These are phyloP conservation scores for Trichoderma asperelloides DNA, from an alignment of 495 filamentous ascomycete species.

Conservation along the genomic window DNA sequence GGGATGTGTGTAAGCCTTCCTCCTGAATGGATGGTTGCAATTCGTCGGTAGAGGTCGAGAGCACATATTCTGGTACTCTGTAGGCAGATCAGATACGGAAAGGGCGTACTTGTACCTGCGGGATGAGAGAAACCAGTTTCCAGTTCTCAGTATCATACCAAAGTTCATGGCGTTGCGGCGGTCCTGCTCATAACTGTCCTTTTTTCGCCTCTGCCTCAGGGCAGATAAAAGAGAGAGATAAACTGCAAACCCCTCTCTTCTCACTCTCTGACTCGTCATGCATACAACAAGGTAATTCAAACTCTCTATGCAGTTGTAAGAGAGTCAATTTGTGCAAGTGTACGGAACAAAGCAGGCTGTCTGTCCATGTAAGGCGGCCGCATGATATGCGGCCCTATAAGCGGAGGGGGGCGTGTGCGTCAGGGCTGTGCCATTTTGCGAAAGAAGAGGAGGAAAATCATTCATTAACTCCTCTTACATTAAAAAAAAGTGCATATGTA, in stretches of 20 bases:
- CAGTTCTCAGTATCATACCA: too few species aligned
- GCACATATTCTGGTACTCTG: background rate
- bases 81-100: too few species aligned
- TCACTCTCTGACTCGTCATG: background rate
- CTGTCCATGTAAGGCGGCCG: conserved; percentile 14
- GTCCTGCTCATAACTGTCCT: background rate
- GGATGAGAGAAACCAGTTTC: too few species aligned
- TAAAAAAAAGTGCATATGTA: background rate
- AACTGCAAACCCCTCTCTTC: background rate
- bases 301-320: background rate
- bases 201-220: background rate
- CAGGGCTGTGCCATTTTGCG: conserved; percentile 3
- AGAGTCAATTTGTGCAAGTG: background rate
- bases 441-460: background rate
- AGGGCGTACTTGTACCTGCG: too few species aligned
- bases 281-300: background rate
- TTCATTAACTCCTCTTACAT: background rate
- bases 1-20: background rate
- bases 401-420: conserved; percentile 20
- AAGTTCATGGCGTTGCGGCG: background rate
- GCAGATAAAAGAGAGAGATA: background rate
- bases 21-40: background rate
- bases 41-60: background rate
- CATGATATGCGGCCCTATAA: conserved; percentile 17
- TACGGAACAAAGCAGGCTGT: background rate